Percentiles rank a stretch among this genome's conserved stretches.
These are phyloP conservation scores for Rugonectria rugulosa DNA, from an alignment of 2,329 filamentous ascomycete genomes.

Conservation along the genomic window DNA sequence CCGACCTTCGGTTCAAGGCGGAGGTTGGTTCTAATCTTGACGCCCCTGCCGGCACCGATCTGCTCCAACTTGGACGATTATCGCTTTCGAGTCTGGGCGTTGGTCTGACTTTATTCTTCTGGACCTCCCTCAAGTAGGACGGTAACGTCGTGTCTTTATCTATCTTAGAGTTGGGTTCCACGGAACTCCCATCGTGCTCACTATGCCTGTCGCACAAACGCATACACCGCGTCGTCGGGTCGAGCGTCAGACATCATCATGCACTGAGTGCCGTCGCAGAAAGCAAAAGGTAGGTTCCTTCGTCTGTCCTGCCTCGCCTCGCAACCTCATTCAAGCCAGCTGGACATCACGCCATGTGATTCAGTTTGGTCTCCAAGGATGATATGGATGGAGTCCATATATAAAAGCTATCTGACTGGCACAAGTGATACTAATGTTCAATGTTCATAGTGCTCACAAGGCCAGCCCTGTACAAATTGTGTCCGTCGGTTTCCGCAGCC, in stretches of 20 bases:
- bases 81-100: neutral
- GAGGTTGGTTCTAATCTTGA: constrained; percentile 20
- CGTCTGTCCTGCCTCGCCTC: neutral
- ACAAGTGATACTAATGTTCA: constrained; percentile 11
- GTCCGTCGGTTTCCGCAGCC: constrained; percentile 60
- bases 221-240: constrained; percentile 31
- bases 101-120: too few species aligned
- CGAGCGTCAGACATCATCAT: constrained; percentile 50
- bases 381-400: neutral
- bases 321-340: neutral
- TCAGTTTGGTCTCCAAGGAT: neutral
- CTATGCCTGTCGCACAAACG: constrained; percentile 30
- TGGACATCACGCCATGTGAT: neutral
- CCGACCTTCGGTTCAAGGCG: constrained; percentile 18
- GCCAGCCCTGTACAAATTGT: constrained; percentile 62
- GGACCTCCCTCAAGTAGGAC: too few species aligned
- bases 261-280: constrained; percentile 58
- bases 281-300: constrained; percentile 56
- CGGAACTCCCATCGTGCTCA: too few species aligned
- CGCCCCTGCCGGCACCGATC: constrained; percentile 1
- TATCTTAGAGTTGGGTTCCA: too few species aligned
- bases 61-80: constrained; percentile 2
- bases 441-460: constrained; percentile 58
- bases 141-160: too few species aligned
- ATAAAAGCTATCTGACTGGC: neutral